Percentiles rank a stretch among this genome's conserved stretches.
Evolutionary conservation across 2,329 filamentous ascomycete species (phyloP).

Genomic region (Penicillium sp.): DNA sequence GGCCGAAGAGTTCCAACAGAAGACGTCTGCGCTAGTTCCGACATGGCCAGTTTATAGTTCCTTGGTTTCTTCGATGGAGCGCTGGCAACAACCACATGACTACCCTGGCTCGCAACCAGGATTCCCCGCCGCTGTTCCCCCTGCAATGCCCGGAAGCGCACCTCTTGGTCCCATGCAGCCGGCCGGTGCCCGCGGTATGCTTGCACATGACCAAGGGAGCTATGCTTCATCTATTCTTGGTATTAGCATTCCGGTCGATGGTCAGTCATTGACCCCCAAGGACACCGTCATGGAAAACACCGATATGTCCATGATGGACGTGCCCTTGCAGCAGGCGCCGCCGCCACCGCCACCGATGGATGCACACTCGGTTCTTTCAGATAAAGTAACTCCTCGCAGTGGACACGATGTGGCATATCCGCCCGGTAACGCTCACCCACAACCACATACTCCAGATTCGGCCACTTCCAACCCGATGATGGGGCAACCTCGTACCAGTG

Average conservation of each 20-base stretch:
- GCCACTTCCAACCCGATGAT: conserved; percentile 28
- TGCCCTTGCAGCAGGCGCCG: conserved; percentile 12
- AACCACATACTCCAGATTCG: conserved; percentile 36
- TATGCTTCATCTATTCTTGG: conserved; percentile 32
- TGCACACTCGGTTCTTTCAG: conserved; percentile 9
- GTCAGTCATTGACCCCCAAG: conserved; percentile 33
- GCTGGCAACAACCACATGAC: conserved; percentile 26
- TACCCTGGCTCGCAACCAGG: conserved; percentile 6
- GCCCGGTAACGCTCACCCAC: conserved; percentile 18
- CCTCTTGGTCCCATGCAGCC: conserved; percentile 9
- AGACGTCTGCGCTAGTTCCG: conserved; percentile 24
- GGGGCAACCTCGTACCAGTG: conserved; percentile 11
- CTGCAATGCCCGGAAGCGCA: conserved; percentile 1
- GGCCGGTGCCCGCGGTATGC: conserved; percentile 6
- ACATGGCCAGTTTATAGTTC: conserved; percentile 38
- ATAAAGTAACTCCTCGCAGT: conserved; percentile 24
- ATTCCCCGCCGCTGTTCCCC: background rate
- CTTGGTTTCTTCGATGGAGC: conserved; percentile 29
- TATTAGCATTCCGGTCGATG: conserved; percentile 34
- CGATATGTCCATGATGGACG: conserved; percentile 27
- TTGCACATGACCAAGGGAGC: conserved; percentile 18
- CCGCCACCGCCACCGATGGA: conserved; percentile 14
- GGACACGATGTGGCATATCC: conserved; percentile 20
- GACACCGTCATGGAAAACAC: conserved; percentile 31
- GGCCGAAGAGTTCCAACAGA: conserved; percentile 34